Base-by-base conservation (phyloP, 768 basidiomycete species). In the Suillus clintonianus region DNA sequence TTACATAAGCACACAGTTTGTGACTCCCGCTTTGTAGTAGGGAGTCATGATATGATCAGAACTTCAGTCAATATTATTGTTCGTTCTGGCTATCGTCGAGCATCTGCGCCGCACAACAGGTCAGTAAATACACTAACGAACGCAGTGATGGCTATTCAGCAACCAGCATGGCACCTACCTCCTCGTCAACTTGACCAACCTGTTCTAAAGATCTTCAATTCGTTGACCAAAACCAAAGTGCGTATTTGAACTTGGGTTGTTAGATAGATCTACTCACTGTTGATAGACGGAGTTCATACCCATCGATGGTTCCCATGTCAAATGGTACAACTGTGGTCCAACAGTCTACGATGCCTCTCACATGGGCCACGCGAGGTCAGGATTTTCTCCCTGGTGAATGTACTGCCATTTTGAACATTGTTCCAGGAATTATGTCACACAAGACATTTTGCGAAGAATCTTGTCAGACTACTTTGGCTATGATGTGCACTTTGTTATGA, bases 301-400 rank as follows among this genome's bases (percentile, higher is more conserved):
- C 7, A 81, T 73, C 59, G 79, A 85, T 65, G 90, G 89, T 0
- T 83, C 85, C 2, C 85, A 85, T 67, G 88, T 97, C n/a, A 95
- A 96, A 70, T 99, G 96, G 96, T 99, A 99, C 75, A 98, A 97
- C 75, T 99, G 97, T 72, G 97, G 97, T 11, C 97, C 97, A 19
- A 99, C 97, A 0, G 97, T 99, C 10, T 99, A 99, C 75, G 97
- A 99, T 81, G 88, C 95, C 14, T 91, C 94, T 47, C 97, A 99
- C 76, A 95, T 99, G 93, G 97, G 97, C 7, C 97, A 99, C 80
- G 97, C 97, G 8, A 88, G 96, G 95, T 97, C 73, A 69, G 77
- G 53, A 27, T 48, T 45, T 22, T 1, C 30, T 59, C 30, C 62
- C 42, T 36, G 42, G 45, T 66, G n/a, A 22, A 41, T 14, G 36